phyloP scores from a whole-genome alignment of 1,139 yeast species.

The Pichia sp. region DNA sequence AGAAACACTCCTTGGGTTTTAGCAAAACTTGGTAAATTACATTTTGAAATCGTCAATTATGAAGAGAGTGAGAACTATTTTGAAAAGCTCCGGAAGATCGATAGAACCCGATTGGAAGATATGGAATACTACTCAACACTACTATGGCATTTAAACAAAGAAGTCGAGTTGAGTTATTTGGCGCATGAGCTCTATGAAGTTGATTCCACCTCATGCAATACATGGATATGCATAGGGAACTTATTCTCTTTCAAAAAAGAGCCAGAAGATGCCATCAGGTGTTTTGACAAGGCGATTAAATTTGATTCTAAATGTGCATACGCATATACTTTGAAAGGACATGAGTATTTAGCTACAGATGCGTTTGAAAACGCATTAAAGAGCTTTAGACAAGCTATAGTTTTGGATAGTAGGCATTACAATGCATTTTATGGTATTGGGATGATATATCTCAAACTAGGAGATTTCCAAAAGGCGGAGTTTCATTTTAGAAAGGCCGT shows the following conservation, averaged over 20 bases:
- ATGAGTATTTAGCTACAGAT: constrained; percentile 82
- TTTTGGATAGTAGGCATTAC: constrained; percentile 76
- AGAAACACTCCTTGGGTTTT: constrained; percentile 80
- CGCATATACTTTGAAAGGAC: constrained; percentile 91
- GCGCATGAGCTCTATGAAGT: constrained; percentile 75
- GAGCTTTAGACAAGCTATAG: constrained; percentile 70
- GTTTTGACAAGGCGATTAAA: constrained; percentile 74
- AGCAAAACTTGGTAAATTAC: constrained; percentile 68
- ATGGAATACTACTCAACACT: constrained; percentile 90
- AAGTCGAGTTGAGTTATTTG: constrained; percentile 65
- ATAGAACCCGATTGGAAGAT: constrained; percentile 76
- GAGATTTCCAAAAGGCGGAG: constrained; percentile 78
- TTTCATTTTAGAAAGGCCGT: constrained; percentile 83
- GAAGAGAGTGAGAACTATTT: constrained; percentile 65
- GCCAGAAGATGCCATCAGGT: constrained; percentile 83
- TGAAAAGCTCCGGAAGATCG: constrained; percentile 51
- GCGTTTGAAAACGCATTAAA: constrained; percentile 86
- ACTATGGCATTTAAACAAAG: constrained; percentile 87
- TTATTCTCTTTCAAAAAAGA: constrained; percentile 77
- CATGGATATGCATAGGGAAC: constrained; percentile 93
- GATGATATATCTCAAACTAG: constrained; percentile 84
- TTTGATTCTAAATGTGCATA: constrained; percentile 62
- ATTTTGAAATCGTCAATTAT: constrained; percentile 84
- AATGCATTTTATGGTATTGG: constrained; percentile 96
- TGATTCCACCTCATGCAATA: constrained; percentile 53